Base-by-base conservation (phyloP, 257 asterid genomes). In the Paraleonurus japonicus region DNA sequence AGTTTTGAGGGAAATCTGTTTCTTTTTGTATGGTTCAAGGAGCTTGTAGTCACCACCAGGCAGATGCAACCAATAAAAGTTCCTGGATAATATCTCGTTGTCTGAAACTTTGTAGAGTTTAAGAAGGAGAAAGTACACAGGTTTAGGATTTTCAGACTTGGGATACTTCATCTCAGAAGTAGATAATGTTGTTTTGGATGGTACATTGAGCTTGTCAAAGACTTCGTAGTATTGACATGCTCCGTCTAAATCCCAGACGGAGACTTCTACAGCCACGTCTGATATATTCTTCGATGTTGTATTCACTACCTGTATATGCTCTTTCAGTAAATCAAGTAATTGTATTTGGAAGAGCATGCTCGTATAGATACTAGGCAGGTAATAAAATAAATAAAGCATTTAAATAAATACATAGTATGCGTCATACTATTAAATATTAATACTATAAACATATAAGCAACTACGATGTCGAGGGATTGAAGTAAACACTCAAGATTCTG, bases 51-150 rank as follows among this genome's bases (percentile, higher is more conserved):
- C 92, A 8, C 88, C 88, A 27, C 90, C 94, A 0, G 89, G 83
- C 10, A 85, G 86, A 81, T 88, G 89, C 79, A 91, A 75, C 99
- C 99, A 95, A 74, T 95, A 95, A n/a, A 95, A 89, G 87, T 95
- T 95, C 74, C 99, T 81, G 1, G 99, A 89, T 51, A 89, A 23
- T 79, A 91, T 82, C 83, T 83, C 60, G 35, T 85, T 1, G 53
- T 88, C 92, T 10, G 88, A 82, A 22, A 67, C 71, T 22, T 75
- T 86, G 47, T 88, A 87, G 43, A 95, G 96, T 70, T 95, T 95
- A 9, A 95, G 95, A 30, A 95, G 96, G 69, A 95, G 99, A 74
- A 95, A 95, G 75, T 95, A 95, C 61, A 88, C 92, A 0, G 92
- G 96, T 75, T 79, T 73, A 1, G 96, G 85, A 65, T 84, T 83